Base-by-base conservation (phyloP, 345 rosid species). In the Melaleuca alternifolia region DNA sequence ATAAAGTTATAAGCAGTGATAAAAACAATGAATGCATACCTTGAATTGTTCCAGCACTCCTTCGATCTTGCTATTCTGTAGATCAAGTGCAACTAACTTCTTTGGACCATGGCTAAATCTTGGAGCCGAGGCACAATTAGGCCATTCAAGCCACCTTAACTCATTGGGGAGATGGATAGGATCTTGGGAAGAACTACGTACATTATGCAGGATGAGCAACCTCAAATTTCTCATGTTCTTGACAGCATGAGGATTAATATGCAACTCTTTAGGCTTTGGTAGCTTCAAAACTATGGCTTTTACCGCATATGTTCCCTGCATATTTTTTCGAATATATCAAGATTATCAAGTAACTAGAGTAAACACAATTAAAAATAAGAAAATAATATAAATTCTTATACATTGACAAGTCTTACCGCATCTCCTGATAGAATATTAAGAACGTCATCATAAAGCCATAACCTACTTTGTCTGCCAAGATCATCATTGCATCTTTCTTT, bases 211-310 rank as follows among this genome's bases (percentile, higher is more conserved):
- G 59, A 54, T 54, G 59, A 54, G 59, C n/a, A 54, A 54, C 59
- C 59, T 54, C 59, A 54, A 54, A n/a, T 23, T 8, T 9, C 0
- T 54, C 0, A 23, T 54, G 26, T 54, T 54, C 1, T 4, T 54
- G 59, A 54, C 21, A 0, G 59, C n/a, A 21, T 54, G 23, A 54
- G 59, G 11, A 23, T 26, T 0, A 9, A 54, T 54, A 1, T 54
- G 4, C 1, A 0, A 21, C n/a, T 54, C 26, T 54, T 54, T 0
- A 0, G 0, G 0, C 59, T 54, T 0, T 23, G n/a, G 59, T 3
- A 54, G 6, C 57, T 85, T 75, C 21, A 87, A 54, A 30, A 54
- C 81, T 41, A 89, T 51, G 46, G 84, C 87, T 82, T 85, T 87
- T 23, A 89, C 33, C 14, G 33, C n/a, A 44, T 62, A 56, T 16